phyloP scores from a whole-genome alignment of 768 basidiomycete genomes.

The Melanogaster broomeanus region DNA sequence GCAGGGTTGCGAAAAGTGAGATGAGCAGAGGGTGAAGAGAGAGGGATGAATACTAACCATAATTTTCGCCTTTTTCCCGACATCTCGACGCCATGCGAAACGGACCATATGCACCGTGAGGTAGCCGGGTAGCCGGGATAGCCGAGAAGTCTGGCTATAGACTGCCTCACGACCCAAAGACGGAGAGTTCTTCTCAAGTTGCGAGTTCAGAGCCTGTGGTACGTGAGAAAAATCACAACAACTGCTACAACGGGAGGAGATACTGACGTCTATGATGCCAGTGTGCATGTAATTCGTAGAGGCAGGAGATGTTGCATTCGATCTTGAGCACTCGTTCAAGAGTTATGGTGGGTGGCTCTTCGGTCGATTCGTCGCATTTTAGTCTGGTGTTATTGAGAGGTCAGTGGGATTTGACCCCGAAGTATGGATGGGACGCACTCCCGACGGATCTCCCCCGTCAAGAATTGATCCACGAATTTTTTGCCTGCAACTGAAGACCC shows the following conservation, averaged over 20 bases:
- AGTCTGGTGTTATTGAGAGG: constrained; percentile 48
- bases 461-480: constrained; percentile 77
- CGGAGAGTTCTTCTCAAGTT: constrained; percentile 83
- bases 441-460: constrained; percentile 77
- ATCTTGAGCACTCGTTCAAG: constrained; percentile 83
- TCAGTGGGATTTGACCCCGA: constrained; percentile 12
- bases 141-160: constrained; percentile 78
- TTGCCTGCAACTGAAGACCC: constrained; percentile 37
- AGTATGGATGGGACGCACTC: constrained; percentile 42
- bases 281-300: constrained; percentile 86
- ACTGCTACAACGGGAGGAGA: constrained; percentile 3
- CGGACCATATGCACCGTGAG: constrained; percentile 94
- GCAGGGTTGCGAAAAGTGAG: neutral
- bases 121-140: constrained; percentile 83
- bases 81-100: constrained; percentile 93
- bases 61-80: constrained; percentile 92
- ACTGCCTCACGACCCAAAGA: constrained; percentile 76
- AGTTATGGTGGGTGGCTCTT: constrained; percentile 66
- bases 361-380: constrained; percentile 78
- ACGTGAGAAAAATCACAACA: neutral
- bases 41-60: constrained; percentile 56
- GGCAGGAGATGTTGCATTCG: constrained; percentile 87
- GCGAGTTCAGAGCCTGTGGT: constrained; percentile 78
- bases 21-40: neutral
- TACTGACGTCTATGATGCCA: constrained; percentile 77